A percentile compares a stretch with the other conserved stretches of the same genome.
These are phyloP conservation scores for Diaporthe ilicicola DNA, from an alignment of 2,329 filamentous ascomycete genomes.

Conservation along the genomic window DNA sequence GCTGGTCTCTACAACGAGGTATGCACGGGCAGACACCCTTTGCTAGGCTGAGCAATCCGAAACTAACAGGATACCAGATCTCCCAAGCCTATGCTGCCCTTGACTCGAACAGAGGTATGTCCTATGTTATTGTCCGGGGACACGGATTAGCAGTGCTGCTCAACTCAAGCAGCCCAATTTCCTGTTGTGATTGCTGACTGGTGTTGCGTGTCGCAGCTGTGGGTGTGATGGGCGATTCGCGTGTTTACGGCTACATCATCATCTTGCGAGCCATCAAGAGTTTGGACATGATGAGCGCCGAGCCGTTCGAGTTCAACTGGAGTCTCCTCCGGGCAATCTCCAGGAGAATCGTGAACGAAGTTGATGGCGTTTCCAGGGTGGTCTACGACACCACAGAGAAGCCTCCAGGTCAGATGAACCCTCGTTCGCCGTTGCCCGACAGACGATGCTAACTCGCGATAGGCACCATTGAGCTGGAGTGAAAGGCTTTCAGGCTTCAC, in stretches of 20 bases:
- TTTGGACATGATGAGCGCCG: conserved; percentile 78
- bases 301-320: conserved; percentile 68
- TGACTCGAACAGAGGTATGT: conserved; percentile 47
- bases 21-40: neutral
- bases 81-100: conserved; percentile 56
- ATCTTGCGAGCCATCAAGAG: conserved; percentile 54
- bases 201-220: conserved; percentile 39
- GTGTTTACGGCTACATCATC: conserved; percentile 54
- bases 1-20: conserved; percentile 75
- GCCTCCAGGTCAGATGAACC: neutral
- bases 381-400: conserved; percentile 62
- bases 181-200: neutral
- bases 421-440: neutral
- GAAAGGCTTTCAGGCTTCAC: neutral
- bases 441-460: neutral
- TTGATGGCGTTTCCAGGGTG: conserved; percentile 77
- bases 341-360: conserved; percentile 78
- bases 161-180: no score
- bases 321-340: conserved; percentile 60
- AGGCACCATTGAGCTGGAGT: conserved; percentile 20
- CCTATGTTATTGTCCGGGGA: no score
- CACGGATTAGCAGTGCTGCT: no score
- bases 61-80: neutral
- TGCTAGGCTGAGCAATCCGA: no score
- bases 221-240: conserved; percentile 68